These are phyloP conservation scores for Globisporangium radiosum DNA, from an alignment of 352 stramenopile species.

Conservation along the genomic window DNA sequence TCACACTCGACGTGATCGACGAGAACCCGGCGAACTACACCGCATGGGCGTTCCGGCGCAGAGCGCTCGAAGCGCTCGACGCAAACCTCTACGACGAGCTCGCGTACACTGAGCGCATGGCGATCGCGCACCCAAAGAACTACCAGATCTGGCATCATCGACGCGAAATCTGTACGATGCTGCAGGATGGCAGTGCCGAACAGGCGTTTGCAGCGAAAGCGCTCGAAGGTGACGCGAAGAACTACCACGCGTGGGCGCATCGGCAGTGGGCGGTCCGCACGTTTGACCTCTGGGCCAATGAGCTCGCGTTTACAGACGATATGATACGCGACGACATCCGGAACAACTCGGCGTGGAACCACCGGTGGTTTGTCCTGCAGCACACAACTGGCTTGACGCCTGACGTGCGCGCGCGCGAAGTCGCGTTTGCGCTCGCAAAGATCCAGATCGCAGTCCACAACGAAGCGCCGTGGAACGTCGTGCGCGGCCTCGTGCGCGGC, in stretches of 20 bases:
- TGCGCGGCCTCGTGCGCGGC: slow-evolving; percentile 61
- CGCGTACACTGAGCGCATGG: slow-evolving; percentile 77
- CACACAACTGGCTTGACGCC: slow-evolving; percentile 33
- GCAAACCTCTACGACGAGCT: slow-evolving; percentile 62
- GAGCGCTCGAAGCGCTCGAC: slow-evolving; percentile 81
- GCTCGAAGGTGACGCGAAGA: slow-evolving; percentile 96
- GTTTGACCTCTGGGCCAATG: slow-evolving; percentile 86
- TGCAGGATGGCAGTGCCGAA: slow-evolving; percentile 82
- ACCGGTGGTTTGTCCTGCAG: slow-evolving; percentile 82
- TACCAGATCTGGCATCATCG: slow-evolving; percentile 99
- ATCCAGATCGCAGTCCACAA: slow-evolving; percentile 78
- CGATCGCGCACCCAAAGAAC: slow-evolving; percentile 96
- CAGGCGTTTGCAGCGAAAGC: slow-evolving; percentile 89
- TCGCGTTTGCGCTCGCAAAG: slow-evolving; percentile 66
- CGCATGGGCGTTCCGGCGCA: slow-evolving; percentile 94
- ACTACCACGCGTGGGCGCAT: slow-evolving; percentile 98
- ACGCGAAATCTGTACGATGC: slow-evolving; percentile 86
- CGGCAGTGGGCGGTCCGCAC: slow-evolving; percentile 92
- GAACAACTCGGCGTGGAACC: slow-evolving; percentile 96
- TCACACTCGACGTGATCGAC: slow-evolving; percentile 92
- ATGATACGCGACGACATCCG: slow-evolving; percentile 90
- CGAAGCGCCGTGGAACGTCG: slow-evolving; percentile 90
- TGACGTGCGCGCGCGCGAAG: slow-evolving; percentile 48
- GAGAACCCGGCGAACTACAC: slow-evolving; percentile 98
- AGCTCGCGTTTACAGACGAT: slow-evolving; percentile 88